Evolutionary conservation across 139 green algal species (phyloP), one percentile per base, ranked within the genome.

Genomic region (Choricystis sp.): DNA sequence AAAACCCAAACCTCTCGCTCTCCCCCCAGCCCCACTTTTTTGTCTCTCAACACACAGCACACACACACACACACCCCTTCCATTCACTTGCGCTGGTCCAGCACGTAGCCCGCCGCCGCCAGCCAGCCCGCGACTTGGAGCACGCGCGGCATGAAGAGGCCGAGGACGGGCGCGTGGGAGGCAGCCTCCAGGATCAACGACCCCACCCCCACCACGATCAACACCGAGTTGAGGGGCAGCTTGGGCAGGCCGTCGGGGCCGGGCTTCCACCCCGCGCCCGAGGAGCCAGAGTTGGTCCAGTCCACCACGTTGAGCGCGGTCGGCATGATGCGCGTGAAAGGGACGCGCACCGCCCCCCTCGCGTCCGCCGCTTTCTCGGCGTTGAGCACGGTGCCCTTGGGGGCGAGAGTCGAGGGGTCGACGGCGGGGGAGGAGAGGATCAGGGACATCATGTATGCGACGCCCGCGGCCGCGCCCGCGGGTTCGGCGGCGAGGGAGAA

Each of bases 371-470:
- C 79, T 72, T 81, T 87, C 70, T 85, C 73, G 4, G 79, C 81
- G 56, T 82, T 80, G 4, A 85, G 68, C 27, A 85, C 62, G 19
- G 78, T 85, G 62, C 78, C 81, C 61, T 82, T 69, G 27, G 81
- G 81, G n/a, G 78, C 81, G n/a, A 87, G 74, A 0, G 78, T 87
- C 56, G 61, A 64, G 29, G 81, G 78, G 71, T 87, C 76, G 16
- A 87, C 76, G 16, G 67, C 66, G 16, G 72, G 72, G 20, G 78
- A 67, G 22, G 56, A 71, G 23, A 87, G 76, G 31, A 87, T 62
- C n/a, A 88, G 63, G 23, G 72, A 75, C 72, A 88, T 83, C 74
- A 88, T 75, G 69, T 86, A 88, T 5, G 81, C 79, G n/a, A 88
- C 81, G 56, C 75, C 72, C 21, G 74, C 74, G 25, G 76, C 74